Evolutionary conservation across 768 basidiomycete genomes (phyloP).

Genomic region (Tylopilus sp.): DNA sequence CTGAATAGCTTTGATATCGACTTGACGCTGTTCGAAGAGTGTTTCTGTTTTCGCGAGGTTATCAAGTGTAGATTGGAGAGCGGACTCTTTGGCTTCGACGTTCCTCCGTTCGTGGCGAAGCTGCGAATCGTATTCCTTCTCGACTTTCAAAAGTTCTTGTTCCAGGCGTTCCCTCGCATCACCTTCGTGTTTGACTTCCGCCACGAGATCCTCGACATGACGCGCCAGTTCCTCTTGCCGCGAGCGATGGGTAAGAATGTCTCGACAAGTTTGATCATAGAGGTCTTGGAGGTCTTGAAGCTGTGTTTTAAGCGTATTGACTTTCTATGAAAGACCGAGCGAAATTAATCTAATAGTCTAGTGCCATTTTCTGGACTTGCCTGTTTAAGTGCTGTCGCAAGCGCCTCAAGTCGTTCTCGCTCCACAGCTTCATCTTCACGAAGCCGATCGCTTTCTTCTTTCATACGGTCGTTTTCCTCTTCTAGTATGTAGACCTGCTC

Average conservation of each 20-base stretch:
- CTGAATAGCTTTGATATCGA: constrained; percentile 74
- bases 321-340: constrained; percentile 52
- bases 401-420: constrained; percentile 60
- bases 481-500: constrained; percentile 82
- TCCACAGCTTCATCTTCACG: constrained; percentile 76
- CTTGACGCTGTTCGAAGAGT: constrained; percentile 66
- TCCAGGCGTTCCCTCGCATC: constrained; percentile 52
- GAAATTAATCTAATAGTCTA: background rate
- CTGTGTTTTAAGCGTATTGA: constrained; percentile 56
- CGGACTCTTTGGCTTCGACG: constrained; percentile 67
- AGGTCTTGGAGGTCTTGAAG: constrained; percentile 62
- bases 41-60: constrained; percentile 62
- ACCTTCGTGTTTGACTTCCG: constrained; percentile 57
- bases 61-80: constrained; percentile 58
- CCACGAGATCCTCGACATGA: constrained; percentile 70
- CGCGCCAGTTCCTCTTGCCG: constrained; percentile 76
- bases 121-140: constrained; percentile 61
- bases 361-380: constrained; percentile 35
- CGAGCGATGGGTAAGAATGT: constrained; percentile 63
- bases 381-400: constrained; percentile 77
- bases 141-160: constrained; percentile 51
- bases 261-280: constrained; percentile 60
- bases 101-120: constrained; percentile 57
- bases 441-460: constrained; percentile 63
- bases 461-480: constrained; percentile 76